Evolutionary conservation across 2,329 filamentous ascomycete species (phyloP).

Genomic region (Aspergillus awamori): DNA sequence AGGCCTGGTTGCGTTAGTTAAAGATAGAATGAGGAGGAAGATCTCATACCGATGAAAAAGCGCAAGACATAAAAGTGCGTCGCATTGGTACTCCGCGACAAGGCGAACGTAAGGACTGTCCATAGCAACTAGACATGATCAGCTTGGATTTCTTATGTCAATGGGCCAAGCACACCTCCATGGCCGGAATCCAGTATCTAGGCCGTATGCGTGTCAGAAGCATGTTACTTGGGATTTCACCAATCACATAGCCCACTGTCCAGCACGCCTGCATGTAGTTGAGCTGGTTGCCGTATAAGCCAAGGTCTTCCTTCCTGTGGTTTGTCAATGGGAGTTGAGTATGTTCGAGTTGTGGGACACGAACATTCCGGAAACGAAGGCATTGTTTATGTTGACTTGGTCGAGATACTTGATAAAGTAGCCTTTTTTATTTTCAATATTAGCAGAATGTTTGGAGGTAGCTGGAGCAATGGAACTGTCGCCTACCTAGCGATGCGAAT

Average conservation of each 20-base stretch:
- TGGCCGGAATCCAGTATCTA: conserved; percentile 52
- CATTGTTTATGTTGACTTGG: conserved; percentile 51
- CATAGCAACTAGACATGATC: conserved; percentile 43
- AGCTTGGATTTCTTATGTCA: neutral
- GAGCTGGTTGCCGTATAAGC: conserved; percentile 57
- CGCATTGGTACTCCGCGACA: conserved; percentile 45
- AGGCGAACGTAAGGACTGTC: conserved; percentile 53
- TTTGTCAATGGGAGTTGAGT: neutral
- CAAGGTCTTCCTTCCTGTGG: conserved; percentile 55
- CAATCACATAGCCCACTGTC: conserved; percentile 63
- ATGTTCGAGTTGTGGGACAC: conserved; percentile 4
- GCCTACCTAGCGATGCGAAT: conserved; percentile 48
- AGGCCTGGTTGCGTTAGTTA: conserved; percentile 35
- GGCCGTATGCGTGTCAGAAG: conserved; percentile 54
- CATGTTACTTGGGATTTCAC: conserved; percentile 55
- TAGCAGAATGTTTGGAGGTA: neutral
- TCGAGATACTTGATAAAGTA: conserved; percentile 57
- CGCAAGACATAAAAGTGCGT: conserved; percentile 52
- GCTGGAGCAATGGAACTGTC: neutral
- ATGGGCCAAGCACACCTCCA: conserved; percentile 39
- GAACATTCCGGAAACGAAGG: conserved; percentile 53
- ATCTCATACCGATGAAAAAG: conserved; percentile 50
- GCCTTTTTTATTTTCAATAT: conserved; percentile 29
- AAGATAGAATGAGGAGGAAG: too few relatives aligned
- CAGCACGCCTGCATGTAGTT: conserved; percentile 61